These are phyloP conservation scores for Rhodotorula toruloides DNA, from an alignment of 768 basidiomycete genomes.

Conservation along the genomic window DNA sequence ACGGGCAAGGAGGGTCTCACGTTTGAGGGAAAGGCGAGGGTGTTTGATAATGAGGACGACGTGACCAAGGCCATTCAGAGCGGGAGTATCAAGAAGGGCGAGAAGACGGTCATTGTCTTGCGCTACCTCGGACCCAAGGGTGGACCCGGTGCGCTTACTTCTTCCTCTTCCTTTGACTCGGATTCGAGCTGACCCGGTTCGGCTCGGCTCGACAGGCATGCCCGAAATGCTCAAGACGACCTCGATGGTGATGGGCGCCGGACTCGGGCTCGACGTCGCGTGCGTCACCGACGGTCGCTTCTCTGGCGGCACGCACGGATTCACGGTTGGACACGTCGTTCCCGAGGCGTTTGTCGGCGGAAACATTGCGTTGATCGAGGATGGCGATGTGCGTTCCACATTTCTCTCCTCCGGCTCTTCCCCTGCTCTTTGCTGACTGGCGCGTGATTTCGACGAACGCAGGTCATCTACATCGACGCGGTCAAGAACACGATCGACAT, in stretches of 20 bases:
- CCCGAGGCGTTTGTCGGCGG: slow-evolving; percentile 52
- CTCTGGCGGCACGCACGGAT: slow-evolving; percentile 49
- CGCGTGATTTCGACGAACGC: background rate
- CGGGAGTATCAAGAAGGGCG: slow-evolving; percentile 82
- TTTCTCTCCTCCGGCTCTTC: slow-evolving; percentile 6
- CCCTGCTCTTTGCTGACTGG: background rate
- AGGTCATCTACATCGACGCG: slow-evolving; percentile 75
- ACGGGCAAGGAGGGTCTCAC: slow-evolving; percentile 89
- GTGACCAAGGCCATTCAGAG: slow-evolving; percentile 82
- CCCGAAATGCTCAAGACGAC: slow-evolving; percentile 96
- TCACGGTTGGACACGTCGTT: slow-evolving; percentile 93
- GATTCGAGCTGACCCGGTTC: background rate
- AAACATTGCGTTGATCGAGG: slow-evolving; percentile 44
- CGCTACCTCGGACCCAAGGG: slow-evolving; percentile 95
- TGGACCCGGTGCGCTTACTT: slow-evolving; percentile 67
- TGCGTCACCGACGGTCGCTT: slow-evolving; percentile 97
- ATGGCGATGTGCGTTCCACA: slow-evolving; percentile 44
- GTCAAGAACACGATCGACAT: slow-evolving; percentile 72
- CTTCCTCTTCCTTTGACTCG: background rate
- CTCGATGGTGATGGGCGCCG: slow-evolving; percentile 96
- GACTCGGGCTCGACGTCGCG: slow-evolving; percentile 89
- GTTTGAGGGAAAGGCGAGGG: slow-evolving; percentile 85
- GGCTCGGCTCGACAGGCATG: slow-evolving; percentile 61
- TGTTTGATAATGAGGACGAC: slow-evolving; percentile 83
- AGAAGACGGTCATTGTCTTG: slow-evolving; percentile 88